Evolutionary conservation across 1,284 basidiomycete species (phyloP).

Genomic region (Leccinum holopus): DNA sequence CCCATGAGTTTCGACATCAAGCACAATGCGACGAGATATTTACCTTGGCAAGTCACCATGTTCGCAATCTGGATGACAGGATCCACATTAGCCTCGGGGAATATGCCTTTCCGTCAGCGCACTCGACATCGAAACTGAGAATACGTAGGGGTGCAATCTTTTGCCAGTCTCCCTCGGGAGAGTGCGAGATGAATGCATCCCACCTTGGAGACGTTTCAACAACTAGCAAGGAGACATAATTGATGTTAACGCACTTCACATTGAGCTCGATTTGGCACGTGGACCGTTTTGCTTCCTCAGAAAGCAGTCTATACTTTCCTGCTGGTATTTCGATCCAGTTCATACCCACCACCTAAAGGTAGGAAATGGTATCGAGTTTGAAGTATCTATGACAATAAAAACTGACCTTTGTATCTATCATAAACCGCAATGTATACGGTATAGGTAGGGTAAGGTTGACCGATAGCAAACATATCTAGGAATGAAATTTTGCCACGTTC

Average conservation of each 20-base stretch:
- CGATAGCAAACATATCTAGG: slow-evolving; percentile 59
- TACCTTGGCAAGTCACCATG: slow-evolving; percentile 96
- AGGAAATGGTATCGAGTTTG: background rate
- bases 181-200: slow-evolving; percentile 81
- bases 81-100: slow-evolving; percentile 85
- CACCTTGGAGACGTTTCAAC: slow-evolving; percentile 50
- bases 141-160: slow-evolving; percentile 88
- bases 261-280: slow-evolving; percentile 85
- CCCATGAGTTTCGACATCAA: slow-evolving; percentile 3
- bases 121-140: slow-evolving; percentile 96
- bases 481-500: slow-evolving; percentile 81
- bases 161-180: slow-evolving; percentile 88
- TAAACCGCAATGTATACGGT: slow-evolving; percentile 84
- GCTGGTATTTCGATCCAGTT: slow-evolving; percentile 93
- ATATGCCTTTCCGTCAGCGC: slow-evolving; percentile 93
- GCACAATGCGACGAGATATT: background rate
- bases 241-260: slow-evolving; percentile 53
- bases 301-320: slow-evolving; percentile 70
- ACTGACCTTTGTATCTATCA: slow-evolving; percentile 89
- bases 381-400: background rate
- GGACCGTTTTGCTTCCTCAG: slow-evolving; percentile 62
- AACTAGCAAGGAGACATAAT: background rate
- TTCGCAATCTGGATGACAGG: slow-evolving; percentile 97
- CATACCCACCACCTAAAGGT: slow-evolving; percentile 84
- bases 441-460: slow-evolving; percentile 70